Conservation (phyloP, 768 basidiomycete species). For the Cystofilobasidium capitatum region DNA sequence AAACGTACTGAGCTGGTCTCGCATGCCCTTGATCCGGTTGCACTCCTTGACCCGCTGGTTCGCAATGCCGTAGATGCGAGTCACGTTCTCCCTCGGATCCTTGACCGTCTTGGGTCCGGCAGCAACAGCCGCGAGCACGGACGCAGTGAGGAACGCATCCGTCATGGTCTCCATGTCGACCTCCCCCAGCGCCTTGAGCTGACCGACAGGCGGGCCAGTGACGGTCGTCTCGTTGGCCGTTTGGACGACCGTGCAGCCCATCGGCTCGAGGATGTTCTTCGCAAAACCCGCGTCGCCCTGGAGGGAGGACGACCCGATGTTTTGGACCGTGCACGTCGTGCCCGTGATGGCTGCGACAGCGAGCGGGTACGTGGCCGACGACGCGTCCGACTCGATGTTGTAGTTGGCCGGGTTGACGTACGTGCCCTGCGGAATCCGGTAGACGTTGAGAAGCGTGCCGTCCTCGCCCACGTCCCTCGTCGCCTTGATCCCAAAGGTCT, state of each 20-base stretch:
- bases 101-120: slow-evolving; percentile 34
- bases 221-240: slow-evolving; percentile 83
- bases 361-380: slow-evolving; percentile 90
- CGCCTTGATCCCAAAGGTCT: slow-evolving; percentile 73
- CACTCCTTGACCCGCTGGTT: slow-evolving; percentile 99
- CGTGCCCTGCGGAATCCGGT: slow-evolving; percentile 66
- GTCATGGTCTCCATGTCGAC: slow-evolving; percentile 99
- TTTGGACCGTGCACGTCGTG: slow-evolving; percentile 83
- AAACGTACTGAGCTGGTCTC: slow-evolving; percentile 71
- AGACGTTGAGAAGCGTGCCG: slow-evolving; percentile 62
- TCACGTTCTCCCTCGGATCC: slow-evolving; percentile 44
- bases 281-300: slow-evolving; percentile 98
- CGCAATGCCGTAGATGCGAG: slow-evolving; percentile 85
- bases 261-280: slow-evolving; percentile 78
- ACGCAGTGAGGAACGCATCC: slow-evolving; percentile 94
- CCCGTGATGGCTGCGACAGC: slow-evolving; percentile 96
- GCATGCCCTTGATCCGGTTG: slow-evolving; percentile 93
- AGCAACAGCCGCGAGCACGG: slow-evolving; percentile 79
- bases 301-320: slow-evolving; percentile 79
- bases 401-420: slow-evolving; percentile 73
- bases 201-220: slow-evolving; percentile 70
- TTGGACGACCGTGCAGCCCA: slow-evolving; percentile 89
- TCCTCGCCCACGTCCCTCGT: slow-evolving; percentile 55
- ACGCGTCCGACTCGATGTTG: slow-evolving; percentile 90
- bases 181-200: slow-evolving; percentile 69